These are phyloP conservation scores for Artemisia tridentata DNA, from an alignment of 129 eudicot genomes.

Conservation along the genomic window DNA sequence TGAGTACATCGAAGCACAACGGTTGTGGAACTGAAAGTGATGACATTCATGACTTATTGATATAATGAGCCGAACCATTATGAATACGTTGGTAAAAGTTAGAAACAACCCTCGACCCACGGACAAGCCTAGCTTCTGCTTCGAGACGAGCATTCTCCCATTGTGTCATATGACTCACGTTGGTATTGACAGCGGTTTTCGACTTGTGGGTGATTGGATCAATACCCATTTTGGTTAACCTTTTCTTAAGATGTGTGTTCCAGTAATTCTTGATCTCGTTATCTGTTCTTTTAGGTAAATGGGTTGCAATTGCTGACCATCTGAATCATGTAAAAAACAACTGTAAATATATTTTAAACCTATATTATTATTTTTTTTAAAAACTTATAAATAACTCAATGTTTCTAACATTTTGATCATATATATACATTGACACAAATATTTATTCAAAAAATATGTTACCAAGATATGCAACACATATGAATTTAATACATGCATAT, in stretches of 20 bases:
- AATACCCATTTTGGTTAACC: conserved; percentile 59
- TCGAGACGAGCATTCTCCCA: conserved; percentile 71
- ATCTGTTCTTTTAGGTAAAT: conserved; percentile 57
- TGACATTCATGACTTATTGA: neutral
- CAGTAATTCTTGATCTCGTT: conserved; percentile 65
- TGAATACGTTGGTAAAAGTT: conserved; percentile 24
- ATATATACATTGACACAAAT: too few relatives aligned
- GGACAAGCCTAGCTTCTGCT: conserved; percentile 56
- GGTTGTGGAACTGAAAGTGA: conserved; percentile 23
- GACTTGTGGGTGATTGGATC: conserved; percentile 66
- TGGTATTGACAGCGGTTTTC: conserved; percentile 30
- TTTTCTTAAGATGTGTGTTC: conserved; percentile 59
- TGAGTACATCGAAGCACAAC: conserved; percentile 33
- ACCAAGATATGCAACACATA: neutral
- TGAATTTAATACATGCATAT: neutral
- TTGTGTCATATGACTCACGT: conserved; percentile 58
- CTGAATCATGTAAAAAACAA: conserved; percentile 28
- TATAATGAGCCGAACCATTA: neutral
- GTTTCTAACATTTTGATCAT: neutral
- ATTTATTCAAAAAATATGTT: too few relatives aligned
- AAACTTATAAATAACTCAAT: neutral
- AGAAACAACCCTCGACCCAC: conserved; percentile 29
- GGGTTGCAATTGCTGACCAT: conserved; percentile 61
- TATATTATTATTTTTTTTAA: too few relatives aligned
- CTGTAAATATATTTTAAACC: neutral